Conservation (phyloP, 805 yeast species). For the Candida hispaniensis region DNA sequence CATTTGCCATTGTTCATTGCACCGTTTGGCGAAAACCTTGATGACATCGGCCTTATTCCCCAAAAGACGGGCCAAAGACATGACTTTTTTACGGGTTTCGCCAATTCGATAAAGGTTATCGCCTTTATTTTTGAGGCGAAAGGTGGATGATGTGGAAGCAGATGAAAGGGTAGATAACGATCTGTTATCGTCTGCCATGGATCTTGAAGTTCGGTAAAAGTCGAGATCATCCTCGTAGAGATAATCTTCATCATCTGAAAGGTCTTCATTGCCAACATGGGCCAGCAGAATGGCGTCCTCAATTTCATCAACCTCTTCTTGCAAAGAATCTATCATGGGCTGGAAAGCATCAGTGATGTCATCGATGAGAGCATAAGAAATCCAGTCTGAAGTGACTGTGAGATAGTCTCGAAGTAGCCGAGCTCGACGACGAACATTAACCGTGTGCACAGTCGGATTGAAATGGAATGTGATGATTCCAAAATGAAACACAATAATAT, state of each 20-base stretch:
- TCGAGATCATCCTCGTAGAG: conserved; percentile 21
- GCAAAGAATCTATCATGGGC: conserved; percentile 89
- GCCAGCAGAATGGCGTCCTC: conserved; percentile 82
- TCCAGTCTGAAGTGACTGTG: conserved; percentile 91
- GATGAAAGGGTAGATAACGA: conserved; percentile 26
- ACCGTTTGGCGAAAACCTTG: conserved; percentile 85
- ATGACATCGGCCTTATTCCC: conserved; percentile 97
- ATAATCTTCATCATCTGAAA: conserved; percentile 31
- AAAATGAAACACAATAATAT: conserved; percentile 79
- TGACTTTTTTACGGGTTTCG: conserved; percentile 86
- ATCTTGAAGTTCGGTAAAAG: conserved; percentile 1
- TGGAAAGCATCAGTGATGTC: conserved; percentile 97
- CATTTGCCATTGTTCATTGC: conserved; percentile 72
- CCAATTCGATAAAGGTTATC: conserved; percentile 93
- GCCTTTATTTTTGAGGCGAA: conserved; percentile 49
- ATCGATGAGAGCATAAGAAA: conserved; percentile 90
- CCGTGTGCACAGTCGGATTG: conserved; percentile 91
- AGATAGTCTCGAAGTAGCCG: conserved; percentile 77
- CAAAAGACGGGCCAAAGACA: conserved; percentile 73
- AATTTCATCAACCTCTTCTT: conserved; percentile 86
- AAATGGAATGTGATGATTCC: conserved; percentile 92
- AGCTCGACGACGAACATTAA: conserved; percentile 89
- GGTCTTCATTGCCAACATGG: conserved; percentile 57
- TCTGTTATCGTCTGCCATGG: conserved; percentile 13
- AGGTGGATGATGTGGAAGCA: conserved; percentile 23